A percentile compares a stretch with the other conserved stretches of the same genome.
Evolutionary conservation across 192 early-diverging fungal species (phyloP).

Genomic region (Umbelopsis ramanniana): DNA sequence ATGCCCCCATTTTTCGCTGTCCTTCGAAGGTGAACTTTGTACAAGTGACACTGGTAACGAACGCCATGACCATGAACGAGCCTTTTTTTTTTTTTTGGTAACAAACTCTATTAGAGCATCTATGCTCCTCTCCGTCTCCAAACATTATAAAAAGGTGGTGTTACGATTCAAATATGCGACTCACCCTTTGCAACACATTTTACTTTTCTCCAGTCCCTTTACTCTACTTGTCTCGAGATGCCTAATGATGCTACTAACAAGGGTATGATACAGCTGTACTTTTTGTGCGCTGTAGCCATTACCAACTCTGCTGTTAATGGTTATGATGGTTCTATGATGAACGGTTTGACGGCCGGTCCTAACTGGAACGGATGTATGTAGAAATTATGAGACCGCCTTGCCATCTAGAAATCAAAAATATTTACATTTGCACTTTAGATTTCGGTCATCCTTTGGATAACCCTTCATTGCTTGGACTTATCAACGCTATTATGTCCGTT

Average conservation of each 20-base stretch:
- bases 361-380: slow-evolving; percentile 13
- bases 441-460: neutral
- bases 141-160: neutral
- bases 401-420: neutral
- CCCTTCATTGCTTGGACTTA: slow-evolving; percentile 36
- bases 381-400: neutral
- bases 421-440: neutral
- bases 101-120: too few species aligned
- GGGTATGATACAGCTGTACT: slow-evolving; percentile 11
- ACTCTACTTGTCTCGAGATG: neutral
- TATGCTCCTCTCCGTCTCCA: too few species aligned
- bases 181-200: neutral
- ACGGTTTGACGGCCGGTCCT: neutral
- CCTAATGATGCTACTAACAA: neutral
- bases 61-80: neutral
- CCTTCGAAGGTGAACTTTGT: neutral
- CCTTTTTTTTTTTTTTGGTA: too few species aligned
- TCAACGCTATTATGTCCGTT: slow-evolving; percentile 61
- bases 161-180: neutral
- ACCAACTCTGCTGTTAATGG: slow-evolving; percentile 16
- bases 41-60: neutral
- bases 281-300: slow-evolving; percentile 19
- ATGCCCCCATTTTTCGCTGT: neutral
- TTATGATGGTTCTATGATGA: slow-evolving; percentile 22
- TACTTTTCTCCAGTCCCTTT: neutral